These are phyloP conservation scores for Zanthoxylum bungeanum DNA, from an alignment of 345 rosid species.

Conservation along the genomic window DNA sequence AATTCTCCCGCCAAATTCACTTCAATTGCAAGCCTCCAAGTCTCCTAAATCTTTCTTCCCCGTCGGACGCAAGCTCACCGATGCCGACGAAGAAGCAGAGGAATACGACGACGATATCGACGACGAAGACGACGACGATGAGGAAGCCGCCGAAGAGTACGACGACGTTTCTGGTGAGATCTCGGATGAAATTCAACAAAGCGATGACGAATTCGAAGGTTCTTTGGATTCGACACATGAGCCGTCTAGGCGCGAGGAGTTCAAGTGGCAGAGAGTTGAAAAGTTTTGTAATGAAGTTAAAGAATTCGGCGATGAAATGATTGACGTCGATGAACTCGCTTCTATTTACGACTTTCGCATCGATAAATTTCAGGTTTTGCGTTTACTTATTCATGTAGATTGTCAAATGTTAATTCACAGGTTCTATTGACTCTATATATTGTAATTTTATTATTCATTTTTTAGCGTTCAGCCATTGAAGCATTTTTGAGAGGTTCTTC, in stretches of 20 bases:
- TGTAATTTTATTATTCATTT: conserved; percentile 3
- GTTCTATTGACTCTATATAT: background rate
- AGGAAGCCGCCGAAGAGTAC: conserved; percentile 61
- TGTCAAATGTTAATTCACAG: background rate
- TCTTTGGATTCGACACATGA: conserved; percentile 24
- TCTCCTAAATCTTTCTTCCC: conserved; percentile 46
- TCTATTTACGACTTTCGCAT: conserved; percentile 80
- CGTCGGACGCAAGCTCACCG: conserved; percentile 55
- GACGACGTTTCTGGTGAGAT: conserved; percentile 42
- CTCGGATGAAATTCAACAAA: conserved; percentile 34
- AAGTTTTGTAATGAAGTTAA: conserved; percentile 60
- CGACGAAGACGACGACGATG: conserved; percentile 45
- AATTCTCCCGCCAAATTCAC: conserved; percentile 17
- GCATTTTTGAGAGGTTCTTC: conserved; percentile 81
- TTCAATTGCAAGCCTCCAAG: conserved; percentile 29
- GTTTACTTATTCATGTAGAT: background rate
- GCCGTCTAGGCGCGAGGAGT: conserved; percentile 37
- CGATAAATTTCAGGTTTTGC: conserved; percentile 87
- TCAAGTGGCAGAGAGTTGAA: conserved; percentile 72
- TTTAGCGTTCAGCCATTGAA: conserved; percentile 74
- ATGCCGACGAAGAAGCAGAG: conserved; percentile 49
- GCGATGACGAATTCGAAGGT: conserved; percentile 51
- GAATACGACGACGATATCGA: conserved; percentile 46
- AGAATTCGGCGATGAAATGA: conserved; percentile 68
- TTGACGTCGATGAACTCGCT: conserved; percentile 74